Evolutionary conservation across 768 basidiomycete species (phyloP).

Genomic region (Lyophyllum decastes): DNA sequence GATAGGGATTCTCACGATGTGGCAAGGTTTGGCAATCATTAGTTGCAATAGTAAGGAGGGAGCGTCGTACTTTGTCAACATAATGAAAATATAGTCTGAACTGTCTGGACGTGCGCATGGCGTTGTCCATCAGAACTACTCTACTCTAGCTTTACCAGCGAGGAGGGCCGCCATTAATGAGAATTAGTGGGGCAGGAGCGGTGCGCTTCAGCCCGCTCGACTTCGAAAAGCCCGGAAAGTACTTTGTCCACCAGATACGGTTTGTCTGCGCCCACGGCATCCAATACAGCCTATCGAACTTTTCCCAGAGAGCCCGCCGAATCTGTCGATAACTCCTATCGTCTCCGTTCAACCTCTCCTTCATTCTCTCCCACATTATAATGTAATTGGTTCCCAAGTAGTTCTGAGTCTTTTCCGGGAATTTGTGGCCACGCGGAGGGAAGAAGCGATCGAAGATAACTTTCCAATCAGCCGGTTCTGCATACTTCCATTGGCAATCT

Average conservation of each 20-base stretch:
- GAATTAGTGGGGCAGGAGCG: background rate
- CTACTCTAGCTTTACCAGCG: too few relatives aligned
- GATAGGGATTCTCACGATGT: too few relatives aligned
- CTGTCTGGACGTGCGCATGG: too few relatives aligned
- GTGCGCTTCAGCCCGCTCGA: background rate
- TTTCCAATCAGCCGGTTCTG: background rate
- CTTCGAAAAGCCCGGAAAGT: background rate
- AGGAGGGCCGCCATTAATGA: too few relatives aligned
- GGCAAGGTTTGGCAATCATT: too few relatives aligned
- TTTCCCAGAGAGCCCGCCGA: background rate
- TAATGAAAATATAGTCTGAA: too few relatives aligned
- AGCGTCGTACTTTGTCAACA: too few relatives aligned
- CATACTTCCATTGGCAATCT: constrained; percentile 15
- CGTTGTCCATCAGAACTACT: too few relatives aligned
- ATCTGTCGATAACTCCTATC: background rate
- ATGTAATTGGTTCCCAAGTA: background rate
- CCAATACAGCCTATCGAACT: background rate
- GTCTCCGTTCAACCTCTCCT: background rate
- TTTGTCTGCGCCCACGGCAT: background rate
- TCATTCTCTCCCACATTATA: background rate
- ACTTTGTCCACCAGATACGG: background rate
- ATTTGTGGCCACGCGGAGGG: too few relatives aligned
- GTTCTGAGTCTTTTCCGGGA: too few relatives aligned
- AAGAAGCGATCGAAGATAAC: background rate
- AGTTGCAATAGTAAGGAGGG: too few relatives aligned